Base-by-base conservation (phyloP, 2,329 filamentous ascomycete species). In the Botrytis porri region DNA sequence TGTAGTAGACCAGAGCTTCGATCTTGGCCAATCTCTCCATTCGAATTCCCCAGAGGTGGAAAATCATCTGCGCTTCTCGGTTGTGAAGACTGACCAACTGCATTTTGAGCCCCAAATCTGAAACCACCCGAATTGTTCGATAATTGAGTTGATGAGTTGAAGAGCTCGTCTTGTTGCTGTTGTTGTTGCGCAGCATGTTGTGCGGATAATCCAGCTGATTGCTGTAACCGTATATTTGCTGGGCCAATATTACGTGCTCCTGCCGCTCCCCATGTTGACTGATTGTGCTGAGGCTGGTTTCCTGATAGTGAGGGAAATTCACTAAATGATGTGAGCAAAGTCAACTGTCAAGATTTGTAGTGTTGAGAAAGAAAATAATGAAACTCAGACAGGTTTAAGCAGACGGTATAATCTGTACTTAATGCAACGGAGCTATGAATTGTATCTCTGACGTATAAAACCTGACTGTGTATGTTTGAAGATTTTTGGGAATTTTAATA, bases 241-340 rank as follows among this genome's bases (percentile, higher is more conserved):
- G 78, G 78, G 29, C 77, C 80, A 22, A 80, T 25, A 70, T 76
- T 79, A 70, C 79, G 75, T 70, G 73, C 75, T 54, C 79, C 78
- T 67, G 79, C 74, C 60, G 77, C 75, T 59, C 79, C 77, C 80
- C 80, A 82, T 37, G 78, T 78, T 35, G 80, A 80, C 65, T 80
- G 80, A 54, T 78, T 80, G 71, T 79, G 79, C 74, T 81, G 80
- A 64, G 80, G 87, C 62, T 87, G 83, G 75, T 87, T 89, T 78
- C 88, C 89, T 69, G 88, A 90, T 77, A 92, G 81, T 35, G 89
- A 90, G 14, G 89, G 89, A 71, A 92, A 92, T 79, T 92, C 89
- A 74, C 89, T 92, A 64, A 66, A 45, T 29, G 65, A 54, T 29
- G 72, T 78, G 59, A 79, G 78, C 57, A 63, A 73, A 59, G 63